Evolutionary conservation across 768 basidiomycete genomes (phyloP).

Genomic region (Baorangia bicolor): DNA sequence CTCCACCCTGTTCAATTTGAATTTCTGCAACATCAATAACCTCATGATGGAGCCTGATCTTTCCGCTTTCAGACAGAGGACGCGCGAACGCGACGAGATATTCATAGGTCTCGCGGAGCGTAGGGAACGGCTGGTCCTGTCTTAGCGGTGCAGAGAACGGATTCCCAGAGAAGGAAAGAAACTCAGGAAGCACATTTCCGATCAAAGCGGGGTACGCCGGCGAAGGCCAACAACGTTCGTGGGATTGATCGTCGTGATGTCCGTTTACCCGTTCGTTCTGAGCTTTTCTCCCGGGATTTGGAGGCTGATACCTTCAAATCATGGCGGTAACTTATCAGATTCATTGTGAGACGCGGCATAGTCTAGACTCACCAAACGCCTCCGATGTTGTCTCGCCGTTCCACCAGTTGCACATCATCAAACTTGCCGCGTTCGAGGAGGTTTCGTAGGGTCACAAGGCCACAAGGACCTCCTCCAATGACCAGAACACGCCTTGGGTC

Average conservation of each 20-base stretch:
- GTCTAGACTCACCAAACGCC: constrained; percentile 44
- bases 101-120: constrained; percentile 25
- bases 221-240: constrained; percentile 43
- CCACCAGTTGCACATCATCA: constrained; percentile 44
- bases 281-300: not conserved
- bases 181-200: constrained; percentile 50
- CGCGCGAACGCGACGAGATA: constrained; percentile 29
- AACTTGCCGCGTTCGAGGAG: constrained; percentile 41
- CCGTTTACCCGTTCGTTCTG: not conserved
- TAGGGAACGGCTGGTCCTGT: constrained; percentile 31
- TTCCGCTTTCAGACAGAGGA: constrained; percentile 26
- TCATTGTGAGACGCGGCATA: not conserved
- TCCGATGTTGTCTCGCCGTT: constrained; percentile 46
- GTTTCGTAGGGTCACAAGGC: constrained; percentile 51
- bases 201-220: constrained; percentile 49
- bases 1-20: constrained; percentile 13
- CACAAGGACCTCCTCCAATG: constrained; percentile 48
- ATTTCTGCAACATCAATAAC: constrained; percentile 41
- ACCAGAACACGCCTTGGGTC: constrained; percentile 34
- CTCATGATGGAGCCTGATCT: constrained; percentile 43
- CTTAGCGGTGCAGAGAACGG: constrained; percentile 29
- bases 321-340: not conserved
- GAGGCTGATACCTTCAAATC: constrained; percentile 16
- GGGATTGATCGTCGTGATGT: not conserved
- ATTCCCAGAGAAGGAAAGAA: constrained; percentile 30